Evolutionary conservation across 768 basidiomycete genomes (phyloP), one percentile per base, ranked within the genome.

Genomic region (Podaxis carcinomalis): DNA sequence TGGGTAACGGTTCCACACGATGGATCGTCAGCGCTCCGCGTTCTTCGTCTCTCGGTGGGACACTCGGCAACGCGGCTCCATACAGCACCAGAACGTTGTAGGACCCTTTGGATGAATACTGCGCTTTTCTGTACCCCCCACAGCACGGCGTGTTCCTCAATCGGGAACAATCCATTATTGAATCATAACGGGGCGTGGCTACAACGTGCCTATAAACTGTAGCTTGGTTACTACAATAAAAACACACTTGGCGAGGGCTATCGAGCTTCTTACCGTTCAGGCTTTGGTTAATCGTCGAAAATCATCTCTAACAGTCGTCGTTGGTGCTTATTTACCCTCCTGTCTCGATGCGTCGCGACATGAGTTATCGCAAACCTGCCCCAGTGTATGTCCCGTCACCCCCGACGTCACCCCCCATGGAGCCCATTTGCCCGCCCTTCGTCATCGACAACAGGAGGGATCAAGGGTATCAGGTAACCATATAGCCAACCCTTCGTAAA

Each of bases 331-430:
- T 21, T 14, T 5, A 35, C 25, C 19, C 47, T 32, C n/a, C 10
- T 5, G 32, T 21, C 10, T 10, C n/a, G 53, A 73, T 78, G 74
- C 73, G 69, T 57, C 75, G 75, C 50, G 71, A 72, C 66, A 83
- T 83, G 81, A 87, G 83, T 70, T 85, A 87, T 70, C 79, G 88
- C 56, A 90, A 90, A 69, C 89, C 89, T 35, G 87, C 83, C 42
- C 89, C 89, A 2, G 72, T 73, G 56, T 89, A 83, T 72, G 77
- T 87, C 47, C 88, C 88, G 36, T 87, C 88, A 11, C 84, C 87
- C 4, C 82, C 85, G 51, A 72, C 80, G 1, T 78, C 78, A 4
- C 79, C 79, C 13, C 70, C 57, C 3, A 51, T 44, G 16, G 37
- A 63, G 32, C 62, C 59, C 19, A 57, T 63, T 28, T 58, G 51